These are phyloP conservation scores for Diaporthe humulicola DNA, from an alignment of 2,329 filamentous ascomycete genomes.

Conservation along the genomic window DNA sequence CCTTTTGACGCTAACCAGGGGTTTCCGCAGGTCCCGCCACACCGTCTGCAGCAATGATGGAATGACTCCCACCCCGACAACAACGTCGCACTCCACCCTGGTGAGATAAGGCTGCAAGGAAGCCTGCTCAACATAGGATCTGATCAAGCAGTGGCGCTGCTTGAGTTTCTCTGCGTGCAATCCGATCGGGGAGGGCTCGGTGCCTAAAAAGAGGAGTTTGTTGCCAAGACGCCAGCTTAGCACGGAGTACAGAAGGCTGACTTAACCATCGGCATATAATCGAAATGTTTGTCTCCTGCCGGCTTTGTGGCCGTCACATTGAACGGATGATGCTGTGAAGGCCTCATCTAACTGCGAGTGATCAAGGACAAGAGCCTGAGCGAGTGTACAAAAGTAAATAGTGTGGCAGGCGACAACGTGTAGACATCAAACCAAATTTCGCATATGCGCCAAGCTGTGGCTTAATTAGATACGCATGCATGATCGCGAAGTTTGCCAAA, in stretches of 20 bases:
- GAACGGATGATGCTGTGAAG: not conserved
- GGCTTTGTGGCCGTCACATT: not conserved
- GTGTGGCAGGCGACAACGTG: not conserved
- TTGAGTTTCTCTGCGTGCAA: not conserved
- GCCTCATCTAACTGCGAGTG: too few relatives aligned
- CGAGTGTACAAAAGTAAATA: too few relatives aligned
- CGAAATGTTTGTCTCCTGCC: not conserved
- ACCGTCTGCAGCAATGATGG: not conserved
- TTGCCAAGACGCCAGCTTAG: constrained; percentile 6
- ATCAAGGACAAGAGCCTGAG: too few relatives aligned
- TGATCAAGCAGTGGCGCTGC: not conserved
- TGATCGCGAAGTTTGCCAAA: not conserved
- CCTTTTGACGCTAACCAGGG: not conserved
- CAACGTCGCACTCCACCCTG: not conserved
- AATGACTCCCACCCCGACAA: constrained; percentile 6
- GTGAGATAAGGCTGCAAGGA: not conserved
- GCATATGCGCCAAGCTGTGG: not conserved
- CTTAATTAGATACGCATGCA: constrained; percentile 9
- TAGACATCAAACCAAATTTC: not conserved
- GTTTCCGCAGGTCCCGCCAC: not conserved
- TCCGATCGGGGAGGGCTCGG: not conserved
- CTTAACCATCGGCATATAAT: not conserved
- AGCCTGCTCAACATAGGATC: not conserved
- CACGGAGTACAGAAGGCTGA: constrained; percentile 17
- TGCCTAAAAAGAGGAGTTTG: constrained; percentile 9